A percentile compares a stretch with the other conserved stretches of the same genome.
These are phyloP conservation scores for Colletotrichum caudatum DNA, from an alignment of 2,329 filamentous ascomycete genomes.

Conservation along the genomic window DNA sequence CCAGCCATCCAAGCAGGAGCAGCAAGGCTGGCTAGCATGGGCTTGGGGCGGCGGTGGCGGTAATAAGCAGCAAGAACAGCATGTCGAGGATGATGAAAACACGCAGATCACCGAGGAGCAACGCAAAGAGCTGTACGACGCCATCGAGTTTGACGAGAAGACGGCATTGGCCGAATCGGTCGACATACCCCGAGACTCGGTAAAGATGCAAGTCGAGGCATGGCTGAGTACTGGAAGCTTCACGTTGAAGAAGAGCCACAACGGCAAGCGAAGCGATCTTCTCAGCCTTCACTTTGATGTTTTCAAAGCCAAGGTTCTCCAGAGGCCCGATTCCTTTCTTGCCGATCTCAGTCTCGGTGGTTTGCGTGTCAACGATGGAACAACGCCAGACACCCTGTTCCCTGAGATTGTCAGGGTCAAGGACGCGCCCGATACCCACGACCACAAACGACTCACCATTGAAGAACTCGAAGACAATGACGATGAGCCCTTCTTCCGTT, in stretches of 20 bases:
- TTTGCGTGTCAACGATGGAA: constrained; percentile 94
- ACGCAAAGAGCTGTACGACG: constrained; percentile 94
- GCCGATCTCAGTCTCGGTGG: constrained; percentile 91
- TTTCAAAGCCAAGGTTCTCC: constrained; percentile 89
- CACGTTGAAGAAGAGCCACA: constrained; percentile 87
- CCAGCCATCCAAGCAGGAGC: constrained; percentile 64
- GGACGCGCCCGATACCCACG: constrained; percentile 72
- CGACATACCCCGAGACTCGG: constrained; percentile 88
- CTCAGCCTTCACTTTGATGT: constrained; percentile 94
- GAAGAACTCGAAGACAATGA: constrained; percentile 64
- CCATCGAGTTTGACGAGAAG: constrained; percentile 99
- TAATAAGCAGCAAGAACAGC: constrained; percentile 70
- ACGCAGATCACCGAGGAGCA: constrained; percentile 95
- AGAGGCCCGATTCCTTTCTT: constrained; percentile 91
- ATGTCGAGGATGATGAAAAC: constrained; percentile 77
- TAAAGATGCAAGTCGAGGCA: constrained; percentile 93
- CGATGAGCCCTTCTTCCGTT: constrained; percentile 87
- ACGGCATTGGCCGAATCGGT: constrained; percentile 87
- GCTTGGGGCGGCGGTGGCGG: constrained; percentile 82
- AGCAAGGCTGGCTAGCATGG: constrained; percentile 93
- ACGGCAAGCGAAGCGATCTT: constrained; percentile 82
- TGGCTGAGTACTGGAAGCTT: constrained; percentile 97
- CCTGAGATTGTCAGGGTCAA: constrained; percentile 97
- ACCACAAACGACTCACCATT: constrained; percentile 63
- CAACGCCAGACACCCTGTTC: constrained; percentile 89